These are phyloP conservation scores for Penicillium sp. DNA, from an alignment of 2,329 filamentous ascomycete genomes.

Conservation along the genomic window DNA sequence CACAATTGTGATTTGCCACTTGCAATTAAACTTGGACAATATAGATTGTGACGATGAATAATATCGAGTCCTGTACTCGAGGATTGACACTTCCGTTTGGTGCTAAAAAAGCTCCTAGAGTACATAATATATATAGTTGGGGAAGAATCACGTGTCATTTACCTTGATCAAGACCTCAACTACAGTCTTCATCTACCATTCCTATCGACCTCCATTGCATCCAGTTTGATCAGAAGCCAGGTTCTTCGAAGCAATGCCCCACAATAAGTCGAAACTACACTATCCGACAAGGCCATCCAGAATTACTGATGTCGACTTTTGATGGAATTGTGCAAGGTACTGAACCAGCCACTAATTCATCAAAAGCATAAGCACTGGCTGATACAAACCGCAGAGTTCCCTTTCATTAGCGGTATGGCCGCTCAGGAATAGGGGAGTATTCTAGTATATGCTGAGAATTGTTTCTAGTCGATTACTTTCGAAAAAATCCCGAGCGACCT, in stretches of 20 bases:
- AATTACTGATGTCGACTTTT: constrained; percentile 72
- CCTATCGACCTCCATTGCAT: not conserved
- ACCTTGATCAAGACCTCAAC: not conserved
- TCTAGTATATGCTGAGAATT: not conserved
- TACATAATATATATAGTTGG: not conserved
- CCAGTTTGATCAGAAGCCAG: not conserved
- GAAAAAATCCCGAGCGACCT: constrained; percentile 56
- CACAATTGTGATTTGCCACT: constrained; percentile 11
- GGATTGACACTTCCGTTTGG: not conserved
- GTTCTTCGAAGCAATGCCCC: not conserved
- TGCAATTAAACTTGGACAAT: constrained; percentile 7
- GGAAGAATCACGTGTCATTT: constrained; percentile 5
- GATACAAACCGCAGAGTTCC: constrained; percentile 65
- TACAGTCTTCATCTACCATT: not conserved
- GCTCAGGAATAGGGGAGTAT: not conserved
- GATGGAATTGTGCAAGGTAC: constrained; percentile 64
- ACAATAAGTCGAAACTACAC: not conserved
- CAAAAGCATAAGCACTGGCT: not conserved
- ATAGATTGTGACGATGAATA: not conserved
- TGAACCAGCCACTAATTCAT: constrained; percentile 2
- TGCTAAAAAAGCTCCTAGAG: not conserved
- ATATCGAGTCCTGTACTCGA: not conserved
- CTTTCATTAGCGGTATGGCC: constrained; percentile 69
- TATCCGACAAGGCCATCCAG: not conserved
- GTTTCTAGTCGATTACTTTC: constrained; percentile 77